A percentile compares a stretch with the other conserved stretches of the same genome.
These are phyloP conservation scores for Trametes hirsuta DNA, from an alignment of 1,284 basidiomycete species.

Conservation along the genomic window DNA sequence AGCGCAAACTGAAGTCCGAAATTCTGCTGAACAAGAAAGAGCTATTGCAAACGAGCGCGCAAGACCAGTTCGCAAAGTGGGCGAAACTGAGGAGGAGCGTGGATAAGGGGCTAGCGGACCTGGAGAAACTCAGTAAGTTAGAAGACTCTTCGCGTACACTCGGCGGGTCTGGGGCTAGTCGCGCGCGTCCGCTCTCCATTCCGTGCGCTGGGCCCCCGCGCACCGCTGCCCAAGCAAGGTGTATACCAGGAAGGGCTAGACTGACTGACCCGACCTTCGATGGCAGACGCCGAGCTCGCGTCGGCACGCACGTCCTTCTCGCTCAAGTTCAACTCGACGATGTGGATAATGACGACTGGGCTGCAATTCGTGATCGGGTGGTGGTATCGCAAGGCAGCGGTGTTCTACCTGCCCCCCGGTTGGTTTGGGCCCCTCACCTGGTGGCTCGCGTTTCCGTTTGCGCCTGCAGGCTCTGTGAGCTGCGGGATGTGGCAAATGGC, in stretches of 20 bases:
- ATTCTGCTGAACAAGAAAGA: slow-evolving; percentile 84
- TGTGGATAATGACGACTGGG: slow-evolving; percentile 87
- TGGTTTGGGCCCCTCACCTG: slow-evolving; percentile 88
- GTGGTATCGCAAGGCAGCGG: slow-evolving; percentile 87
- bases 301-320: slow-evolving; percentile 71
- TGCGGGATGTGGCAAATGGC: slow-evolving; percentile 92
- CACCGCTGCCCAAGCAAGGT: background rate
- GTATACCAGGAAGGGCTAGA: background rate
- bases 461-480: slow-evolving; percentile 85
- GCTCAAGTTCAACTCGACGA: slow-evolving; percentile 68
- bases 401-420: slow-evolving; percentile 87
- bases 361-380: slow-evolving; percentile 82
- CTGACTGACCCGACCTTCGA: background rate
- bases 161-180: background rate
- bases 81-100: slow-evolving; percentile 90
- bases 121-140: slow-evolving; percentile 90
- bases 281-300: slow-evolving; percentile 70
- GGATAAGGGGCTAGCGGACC: slow-evolving; percentile 90
- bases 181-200: background rate
- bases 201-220: background rate
- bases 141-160: background rate
- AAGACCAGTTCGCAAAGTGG: slow-evolving; percentile 99
- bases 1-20: slow-evolving; percentile 74
- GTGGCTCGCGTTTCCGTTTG: slow-evolving; percentile 84
- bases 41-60: slow-evolving; percentile 87